Evolutionary conservation across 164 flowering plant genomes (phyloP).

Genomic region (Magnolia sinica): DNA sequence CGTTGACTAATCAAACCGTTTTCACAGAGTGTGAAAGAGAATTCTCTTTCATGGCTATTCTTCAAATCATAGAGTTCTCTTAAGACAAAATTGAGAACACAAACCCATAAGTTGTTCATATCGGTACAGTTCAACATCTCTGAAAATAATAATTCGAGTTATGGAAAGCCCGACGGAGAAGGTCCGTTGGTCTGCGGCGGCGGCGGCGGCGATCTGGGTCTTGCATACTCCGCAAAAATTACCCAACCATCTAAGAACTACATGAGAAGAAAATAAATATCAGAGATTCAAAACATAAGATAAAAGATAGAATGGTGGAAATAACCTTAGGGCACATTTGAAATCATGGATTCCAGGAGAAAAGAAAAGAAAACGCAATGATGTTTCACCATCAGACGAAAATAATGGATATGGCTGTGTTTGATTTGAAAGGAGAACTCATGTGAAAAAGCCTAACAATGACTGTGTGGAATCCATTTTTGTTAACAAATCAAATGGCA

Average conservation of each 20-base stretch:
- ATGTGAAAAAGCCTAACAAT: too few relatives aligned
- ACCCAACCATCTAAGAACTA: slow-evolving; percentile 62
- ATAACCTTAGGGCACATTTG: too few relatives aligned
- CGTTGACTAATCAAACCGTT: too few relatives aligned
- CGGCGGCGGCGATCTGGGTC: slow-evolving; percentile 38
- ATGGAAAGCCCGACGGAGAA: slow-evolving; percentile 32
- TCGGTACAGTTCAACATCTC: background rate
- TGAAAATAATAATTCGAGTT: background rate
- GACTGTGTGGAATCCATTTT: too few relatives aligned
- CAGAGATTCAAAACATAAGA: background rate
- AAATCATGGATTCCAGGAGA: too few relatives aligned
- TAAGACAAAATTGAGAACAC: background rate
- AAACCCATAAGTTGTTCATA: background rate
- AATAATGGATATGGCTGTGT: too few relatives aligned
- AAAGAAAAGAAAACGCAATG: too few relatives aligned
- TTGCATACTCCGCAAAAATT: slow-evolving; percentile 55
- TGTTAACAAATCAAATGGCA: too few relatives aligned
- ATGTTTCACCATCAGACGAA: too few relatives aligned
- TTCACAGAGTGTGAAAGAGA: too few relatives aligned
- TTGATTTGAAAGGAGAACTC: too few relatives aligned
- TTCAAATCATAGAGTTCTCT: background rate
- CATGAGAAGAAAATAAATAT: slow-evolving; percentile 7
- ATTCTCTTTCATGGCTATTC: background rate
- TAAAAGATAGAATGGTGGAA: background rate
- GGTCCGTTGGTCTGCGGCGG: slow-evolving; percentile 12